A percentile compares a stretch with the other conserved stretches of the same genome.
These are phyloP conservation scores for Entomophthora muscae DNA, from an alignment of 371 early-diverging fungal genomes.

Conservation along the genomic window DNA sequence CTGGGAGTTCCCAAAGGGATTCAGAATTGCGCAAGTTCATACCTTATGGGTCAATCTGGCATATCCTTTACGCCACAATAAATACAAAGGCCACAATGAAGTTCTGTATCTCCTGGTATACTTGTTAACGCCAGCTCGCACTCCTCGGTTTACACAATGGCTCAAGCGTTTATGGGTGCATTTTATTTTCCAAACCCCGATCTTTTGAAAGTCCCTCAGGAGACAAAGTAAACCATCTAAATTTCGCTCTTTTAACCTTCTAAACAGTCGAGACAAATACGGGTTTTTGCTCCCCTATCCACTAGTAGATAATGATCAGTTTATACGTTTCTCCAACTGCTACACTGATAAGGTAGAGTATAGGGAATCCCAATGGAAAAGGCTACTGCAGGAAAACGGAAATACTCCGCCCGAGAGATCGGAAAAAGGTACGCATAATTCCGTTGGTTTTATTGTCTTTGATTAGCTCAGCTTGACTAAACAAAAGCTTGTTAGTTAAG, in stretches of 20 bases:
- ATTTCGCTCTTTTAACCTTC: background rate
- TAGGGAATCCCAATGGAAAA: constrained; percentile 37
- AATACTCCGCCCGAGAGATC: constrained; percentile 24
- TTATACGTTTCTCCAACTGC: constrained; percentile 29
- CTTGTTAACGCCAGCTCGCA: too few relatives aligned
- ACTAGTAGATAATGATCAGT: constrained; percentile 33
- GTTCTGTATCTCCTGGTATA: too few relatives aligned
- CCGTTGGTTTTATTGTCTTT: background rate
- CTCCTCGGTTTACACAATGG: too few relatives aligned
- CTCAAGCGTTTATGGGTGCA: background rate
- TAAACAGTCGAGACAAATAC: constrained; percentile 35
- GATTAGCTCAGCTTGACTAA: background rate
- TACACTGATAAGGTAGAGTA: constrained; percentile 38
- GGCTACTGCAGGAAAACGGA: constrained; percentile 29
- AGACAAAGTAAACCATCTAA: background rate
- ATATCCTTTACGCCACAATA: too few relatives aligned
- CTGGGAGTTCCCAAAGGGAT: too few relatives aligned
- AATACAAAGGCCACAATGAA: too few relatives aligned
- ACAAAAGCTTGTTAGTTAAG: constrained; percentile 32
- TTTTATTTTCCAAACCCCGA: background rate
- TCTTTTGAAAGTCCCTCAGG: background rate
- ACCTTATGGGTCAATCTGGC: too few relatives aligned
- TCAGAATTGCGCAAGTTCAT: too few relatives aligned
- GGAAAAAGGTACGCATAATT: background rate
- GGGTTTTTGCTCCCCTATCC: constrained; percentile 41